Base-by-base conservation (phyloP, 305 asterid genomes). In the Solanum aculeatissimum region DNA sequence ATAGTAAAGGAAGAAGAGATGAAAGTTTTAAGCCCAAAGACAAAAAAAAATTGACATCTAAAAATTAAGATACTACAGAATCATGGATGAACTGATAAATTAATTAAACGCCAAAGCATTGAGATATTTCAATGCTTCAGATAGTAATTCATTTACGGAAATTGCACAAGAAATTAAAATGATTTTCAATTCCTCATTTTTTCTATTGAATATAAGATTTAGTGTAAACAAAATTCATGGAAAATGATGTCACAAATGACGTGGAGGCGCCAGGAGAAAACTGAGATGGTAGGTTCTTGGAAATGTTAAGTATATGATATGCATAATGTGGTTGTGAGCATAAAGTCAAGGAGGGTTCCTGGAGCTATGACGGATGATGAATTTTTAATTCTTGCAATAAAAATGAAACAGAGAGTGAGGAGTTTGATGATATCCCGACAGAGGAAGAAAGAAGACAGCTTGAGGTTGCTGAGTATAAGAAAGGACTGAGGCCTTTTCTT, bases 351-450 rank as follows among this genome's bases (percentile, higher is more conserved):
- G 88, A 87, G 91, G 88, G 99, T 97, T 65, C 99, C 98, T 0
- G 98, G 98, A 79, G 98, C 99, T 55, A 92, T 94, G 96, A 87
- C 97, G 0, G 98, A 95, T 88, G 99, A 95, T 57, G 99, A 97
- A 71, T 86, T 97, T 81, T 92, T 95, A 92, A 87, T 69, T 88
- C 96, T 63, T 85, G 88, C 83, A 93, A 93, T 83, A 98, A 91
- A 85, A 95, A 93, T 65, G 99, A 94, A 89, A 87, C 95, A 0
- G 98, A 95, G 86, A 92, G 89, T 38, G 97, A 89, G 86, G 92
- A 94, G 83, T 90, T 92, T 62, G 97, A 92, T 43, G 97, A 92
- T 86, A 86, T 97, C 72, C 86, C 95, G 92, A 95, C 98, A 1
- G 98, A 94, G 87, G 98, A 95, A 35, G 99, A 97, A 86, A 92